Conservation (phyloP, 1,284 basidiomycete genomes). For the Cryptococcus sp. region DNA sequence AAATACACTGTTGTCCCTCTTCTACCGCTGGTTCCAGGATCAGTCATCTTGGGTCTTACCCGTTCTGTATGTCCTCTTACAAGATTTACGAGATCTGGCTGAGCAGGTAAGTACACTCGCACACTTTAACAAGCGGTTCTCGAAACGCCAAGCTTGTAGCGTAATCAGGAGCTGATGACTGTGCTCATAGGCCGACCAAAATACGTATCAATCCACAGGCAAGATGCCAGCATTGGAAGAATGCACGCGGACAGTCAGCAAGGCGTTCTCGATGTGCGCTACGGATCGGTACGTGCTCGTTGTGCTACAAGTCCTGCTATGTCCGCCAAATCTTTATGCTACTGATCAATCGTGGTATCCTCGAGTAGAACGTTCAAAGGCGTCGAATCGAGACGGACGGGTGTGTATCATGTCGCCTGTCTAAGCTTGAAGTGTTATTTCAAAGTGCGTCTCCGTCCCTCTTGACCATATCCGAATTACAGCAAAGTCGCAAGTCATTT, state of each 20-base stretch:
- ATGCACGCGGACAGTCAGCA: constrained; percentile 84
- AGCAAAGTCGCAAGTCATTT: not conserved
- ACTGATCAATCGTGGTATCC: not conserved
- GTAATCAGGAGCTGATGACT: not conserved
- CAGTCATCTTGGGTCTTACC: constrained; percentile 81
- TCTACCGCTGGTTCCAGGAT: constrained; percentile 72
- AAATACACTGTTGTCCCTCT: constrained; percentile 58
- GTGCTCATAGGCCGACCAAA: constrained; percentile 53
- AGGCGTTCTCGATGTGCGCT: constrained; percentile 87
- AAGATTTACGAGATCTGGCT: constrained; percentile 77
- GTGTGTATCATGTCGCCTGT: constrained; percentile 91
- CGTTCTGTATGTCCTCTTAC: constrained; percentile 72
- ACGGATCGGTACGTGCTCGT: constrained; percentile 70
- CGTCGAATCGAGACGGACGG: constrained; percentile 82
- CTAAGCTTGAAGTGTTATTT: constrained; percentile 94
- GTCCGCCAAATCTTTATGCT: too few relatives aligned
- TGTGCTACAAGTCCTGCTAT: too few relatives aligned
- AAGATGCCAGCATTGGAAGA: constrained; percentile 78
- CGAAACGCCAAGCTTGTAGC: not conserved
- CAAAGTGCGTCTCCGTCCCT: constrained; percentile 60
- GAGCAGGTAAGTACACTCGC: constrained; percentile 52
- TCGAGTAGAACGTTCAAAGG: constrained; percentile 63
- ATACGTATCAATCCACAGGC: constrained; percentile 47
- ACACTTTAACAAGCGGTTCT: too few relatives aligned
- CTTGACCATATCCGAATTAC: not conserved